Percentiles rank a stretch among this genome's conserved stretches.
Conservation (phyloP, 1,284 basidiomycete species). For the Termitomyces sp. region DNA sequence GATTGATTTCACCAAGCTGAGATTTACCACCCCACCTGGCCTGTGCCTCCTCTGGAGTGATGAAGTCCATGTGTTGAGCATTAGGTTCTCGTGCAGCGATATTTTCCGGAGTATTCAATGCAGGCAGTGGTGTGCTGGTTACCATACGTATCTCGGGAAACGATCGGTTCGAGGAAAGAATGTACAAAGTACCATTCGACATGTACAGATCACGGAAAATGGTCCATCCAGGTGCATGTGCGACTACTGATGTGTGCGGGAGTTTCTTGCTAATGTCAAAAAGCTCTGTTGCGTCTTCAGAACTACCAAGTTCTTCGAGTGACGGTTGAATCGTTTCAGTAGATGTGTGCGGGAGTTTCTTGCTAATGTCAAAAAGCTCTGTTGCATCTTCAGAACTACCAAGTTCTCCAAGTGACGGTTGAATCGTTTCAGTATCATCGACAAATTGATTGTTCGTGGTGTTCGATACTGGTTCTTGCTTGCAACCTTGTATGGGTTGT, state of each 20-base stretch:
- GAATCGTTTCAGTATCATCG: not conserved
- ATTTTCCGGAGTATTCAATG: slow-evolving; percentile 58
- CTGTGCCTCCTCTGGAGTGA: slow-evolving; percentile 57
- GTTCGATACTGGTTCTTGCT: not conserved
- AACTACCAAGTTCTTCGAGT: not conserved
- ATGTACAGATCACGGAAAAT: slow-evolving; percentile 76
- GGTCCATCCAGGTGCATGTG: slow-evolving; percentile 78
- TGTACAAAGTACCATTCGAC: slow-evolving; percentile 68
- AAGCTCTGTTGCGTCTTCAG: not conserved
- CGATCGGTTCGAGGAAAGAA: slow-evolving; percentile 43
- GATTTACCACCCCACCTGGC: slow-evolving; percentile 48
- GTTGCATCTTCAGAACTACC: not conserved
- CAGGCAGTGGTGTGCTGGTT: slow-evolving; percentile 62
- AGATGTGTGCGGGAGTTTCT: slow-evolving; percentile 44
- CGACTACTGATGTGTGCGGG: slow-evolving; percentile 47
- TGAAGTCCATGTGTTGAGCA: slow-evolving; percentile 51
- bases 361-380: not conserved
- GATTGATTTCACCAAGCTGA: slow-evolving; percentile 28
- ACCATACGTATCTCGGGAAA: slow-evolving; percentile 65
- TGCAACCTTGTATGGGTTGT: not conserved
- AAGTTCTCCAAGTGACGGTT: not conserved
- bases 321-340: slow-evolving; percentile 1
- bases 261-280: slow-evolving; percentile 21
- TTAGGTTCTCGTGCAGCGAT: slow-evolving; percentile 63
- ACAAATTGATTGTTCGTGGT: not conserved